These are phyloP conservation scores for Haplosporangium gracile DNA, from an alignment of 192 early-diverging fungal genomes.

Conservation along the genomic window DNA sequence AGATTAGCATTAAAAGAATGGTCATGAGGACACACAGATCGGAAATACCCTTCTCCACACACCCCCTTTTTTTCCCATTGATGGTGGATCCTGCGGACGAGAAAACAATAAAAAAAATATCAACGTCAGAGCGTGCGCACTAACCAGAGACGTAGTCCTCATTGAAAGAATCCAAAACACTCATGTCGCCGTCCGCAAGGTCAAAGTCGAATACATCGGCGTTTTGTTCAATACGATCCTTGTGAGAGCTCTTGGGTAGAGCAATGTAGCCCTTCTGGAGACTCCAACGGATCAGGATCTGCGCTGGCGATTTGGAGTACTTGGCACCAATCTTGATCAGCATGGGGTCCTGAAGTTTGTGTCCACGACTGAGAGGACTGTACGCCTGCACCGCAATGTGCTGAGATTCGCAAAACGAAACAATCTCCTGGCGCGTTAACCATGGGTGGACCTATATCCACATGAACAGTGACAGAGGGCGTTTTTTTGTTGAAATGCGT, in stretches of 20 bases:
- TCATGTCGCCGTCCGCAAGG: slow-evolving; percentile 69
- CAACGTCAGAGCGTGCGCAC: background rate
- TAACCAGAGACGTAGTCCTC: slow-evolving; percentile 61
- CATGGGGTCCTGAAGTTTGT: slow-evolving; percentile 62
- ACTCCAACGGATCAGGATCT: slow-evolving; percentile 71
- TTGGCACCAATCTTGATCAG: slow-evolving; percentile 63
- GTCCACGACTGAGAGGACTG: slow-evolving; percentile 65
- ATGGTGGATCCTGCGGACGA: background rate
- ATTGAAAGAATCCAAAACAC: slow-evolving; percentile 65
- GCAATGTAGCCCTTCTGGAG: slow-evolving; percentile 68
- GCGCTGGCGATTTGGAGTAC: slow-evolving; percentile 67
- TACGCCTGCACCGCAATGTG: slow-evolving; percentile 70
- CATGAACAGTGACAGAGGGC: background rate
- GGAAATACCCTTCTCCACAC: background rate
- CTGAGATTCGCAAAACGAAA: slow-evolving; percentile 59
- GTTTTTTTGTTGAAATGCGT: background rate
- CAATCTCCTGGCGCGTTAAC: slow-evolving; percentile 59
- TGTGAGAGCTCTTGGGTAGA: slow-evolving; percentile 70
- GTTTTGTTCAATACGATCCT: slow-evolving; percentile 69
- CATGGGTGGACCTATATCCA: slow-evolving; percentile 63
- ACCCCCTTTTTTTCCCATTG: background rate
- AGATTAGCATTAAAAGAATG: background rate
- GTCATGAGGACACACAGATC: slow-evolving; percentile 2
- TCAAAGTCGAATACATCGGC: slow-evolving; percentile 69
- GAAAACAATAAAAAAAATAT: slow-evolving; percentile 1